Percentiles rank a stretch among this genome's conserved stretches.
Conservation (phyloP, 2,329 filamentous ascomycete species). For the Fusarium succisae region DNA sequence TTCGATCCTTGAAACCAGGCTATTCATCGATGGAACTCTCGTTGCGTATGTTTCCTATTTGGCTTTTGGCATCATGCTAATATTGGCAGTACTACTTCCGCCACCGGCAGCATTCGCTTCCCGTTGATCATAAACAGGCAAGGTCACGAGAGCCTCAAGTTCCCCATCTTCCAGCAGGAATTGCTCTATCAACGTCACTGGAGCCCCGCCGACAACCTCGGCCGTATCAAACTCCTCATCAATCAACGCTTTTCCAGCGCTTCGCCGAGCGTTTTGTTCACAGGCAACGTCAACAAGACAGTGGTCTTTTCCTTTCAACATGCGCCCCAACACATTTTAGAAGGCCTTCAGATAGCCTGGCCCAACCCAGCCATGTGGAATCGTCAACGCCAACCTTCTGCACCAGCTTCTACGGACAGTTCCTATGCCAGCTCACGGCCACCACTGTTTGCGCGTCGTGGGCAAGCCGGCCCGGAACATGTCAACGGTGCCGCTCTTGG, state of each 20-base stretch:
- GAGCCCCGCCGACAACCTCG: slow-evolving; percentile 75
- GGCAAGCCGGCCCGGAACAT: background rate
- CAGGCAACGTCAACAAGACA: slow-evolving; percentile 76
- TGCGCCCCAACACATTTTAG: slow-evolving; percentile 79
- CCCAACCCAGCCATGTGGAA: slow-evolving; percentile 78
- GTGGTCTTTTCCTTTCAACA: slow-evolving; percentile 87
- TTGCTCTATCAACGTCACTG: slow-evolving; percentile 75
- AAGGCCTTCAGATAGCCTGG: slow-evolving; percentile 80
- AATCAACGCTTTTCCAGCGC: slow-evolving; percentile 75
- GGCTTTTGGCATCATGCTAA: background rate
- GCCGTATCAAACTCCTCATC: slow-evolving; percentile 80
- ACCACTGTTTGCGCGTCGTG: background rate
- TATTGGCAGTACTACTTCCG: slow-evolving; percentile 60
- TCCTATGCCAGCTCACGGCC: slow-evolving; percentile 47
- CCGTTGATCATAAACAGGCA: slow-evolving; percentile 63
- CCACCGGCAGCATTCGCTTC: slow-evolving; percentile 61
- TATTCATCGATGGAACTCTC: slow-evolving; percentile 74
- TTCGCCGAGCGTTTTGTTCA: slow-evolving; percentile 57
- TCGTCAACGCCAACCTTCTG: slow-evolving; percentile 24
- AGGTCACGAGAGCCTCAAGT: slow-evolving; percentile 69
- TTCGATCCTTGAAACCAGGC: slow-evolving; percentile 70
- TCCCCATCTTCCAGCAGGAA: slow-evolving; percentile 76
- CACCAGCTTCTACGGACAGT: slow-evolving; percentile 39
- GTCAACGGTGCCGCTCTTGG: no score
- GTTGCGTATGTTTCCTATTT: slow-evolving; percentile 60